Evolutionary conservation across 805 yeast species (phyloP), one percentile per base, ranked within the genome.

Genomic region (Blastobotrys peoriensis): DNA sequence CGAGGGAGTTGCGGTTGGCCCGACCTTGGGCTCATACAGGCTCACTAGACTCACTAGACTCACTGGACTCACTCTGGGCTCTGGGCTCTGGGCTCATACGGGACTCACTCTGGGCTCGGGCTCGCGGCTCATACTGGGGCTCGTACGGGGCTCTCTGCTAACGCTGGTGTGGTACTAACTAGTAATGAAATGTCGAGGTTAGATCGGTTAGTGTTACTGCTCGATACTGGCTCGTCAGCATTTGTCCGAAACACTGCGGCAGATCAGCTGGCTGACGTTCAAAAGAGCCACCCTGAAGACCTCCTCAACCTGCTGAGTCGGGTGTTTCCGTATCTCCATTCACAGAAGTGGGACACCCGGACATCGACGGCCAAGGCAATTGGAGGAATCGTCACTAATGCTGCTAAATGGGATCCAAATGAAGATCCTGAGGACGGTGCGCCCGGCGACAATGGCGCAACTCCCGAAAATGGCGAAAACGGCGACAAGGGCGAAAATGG

Each of bases 231-330:
- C 8, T 86, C 96, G 9, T 87, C 97, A 3, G 86, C 86, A 33
- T 84, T 87, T 61, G 93, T 93, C 36, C 76, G 98, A 53, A 87
- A 86, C 59, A 86, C 96, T 6, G 99, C 98, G 1, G 98, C 98
- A 2, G 96, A 91, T 58, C 99, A 93, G 66, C 71, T 93, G 53
- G 86, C 96, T 3, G 98, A 91, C 54, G 73, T 94, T 33, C 97
- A 96, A 21, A 84, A 84, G 62, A 83, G 84, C 36, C 98, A 93
- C 58, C 96, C 98, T 0, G 98, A 91, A 58, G 98, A 93, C 57
- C 78, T 86, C 17, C 71, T 87, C 43, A 83, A 83, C 46, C 67
- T 93, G 35, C 67, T 93, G 27, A 86, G 95, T 13, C 73, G 98
- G 47, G 95, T 93, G 1, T 86, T 88, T 56, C 98, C 99, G 0